Conservation (phyloP, 805 yeast species). For the Suhomyces faveliae region DNA sequence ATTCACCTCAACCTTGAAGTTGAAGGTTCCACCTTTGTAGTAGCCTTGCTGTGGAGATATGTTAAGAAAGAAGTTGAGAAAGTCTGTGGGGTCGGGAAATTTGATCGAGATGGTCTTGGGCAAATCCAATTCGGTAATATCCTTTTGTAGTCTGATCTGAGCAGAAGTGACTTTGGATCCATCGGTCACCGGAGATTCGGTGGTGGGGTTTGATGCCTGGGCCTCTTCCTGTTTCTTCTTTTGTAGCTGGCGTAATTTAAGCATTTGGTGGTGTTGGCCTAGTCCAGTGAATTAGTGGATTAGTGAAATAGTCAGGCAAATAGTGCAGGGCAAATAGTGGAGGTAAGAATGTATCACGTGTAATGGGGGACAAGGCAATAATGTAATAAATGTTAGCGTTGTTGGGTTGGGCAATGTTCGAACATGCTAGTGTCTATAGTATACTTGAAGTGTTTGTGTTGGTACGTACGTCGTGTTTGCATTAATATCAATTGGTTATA, state of each 20-base stretch:
- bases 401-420: too few species aligned
- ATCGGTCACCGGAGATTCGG: background rate
- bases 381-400: too few species aligned
- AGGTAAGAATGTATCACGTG: too few species aligned
- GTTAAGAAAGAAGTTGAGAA: slow-evolving; percentile 58
- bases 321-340: too few species aligned
- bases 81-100: slow-evolving; percentile 53
- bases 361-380: too few species aligned
- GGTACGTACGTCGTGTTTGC: too few species aligned
- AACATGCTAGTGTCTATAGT: too few species aligned
- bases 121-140: slow-evolving; percentile 65
- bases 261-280: too few species aligned
- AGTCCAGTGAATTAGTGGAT: too few species aligned
- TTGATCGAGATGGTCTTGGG: slow-evolving; percentile 55
- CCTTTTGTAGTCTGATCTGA: slow-evolving; percentile 72
- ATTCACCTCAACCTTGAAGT: slow-evolving; percentile 62
- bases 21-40: slow-evolving; percentile 67
- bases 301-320: too few species aligned
- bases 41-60: slow-evolving; percentile 72
- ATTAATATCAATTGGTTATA: too few species aligned
- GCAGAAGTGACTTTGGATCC: slow-evolving; percentile 47
- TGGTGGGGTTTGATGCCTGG: slow-evolving; percentile 19
- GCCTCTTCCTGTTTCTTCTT: slow-evolving; percentile 50
- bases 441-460: too few species aligned
- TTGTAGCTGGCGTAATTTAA: slow-evolving; percentile 60